Conservation (phyloP, 2,329 filamentous ascomycete genomes). For the Exophiala bonariae region DNA sequence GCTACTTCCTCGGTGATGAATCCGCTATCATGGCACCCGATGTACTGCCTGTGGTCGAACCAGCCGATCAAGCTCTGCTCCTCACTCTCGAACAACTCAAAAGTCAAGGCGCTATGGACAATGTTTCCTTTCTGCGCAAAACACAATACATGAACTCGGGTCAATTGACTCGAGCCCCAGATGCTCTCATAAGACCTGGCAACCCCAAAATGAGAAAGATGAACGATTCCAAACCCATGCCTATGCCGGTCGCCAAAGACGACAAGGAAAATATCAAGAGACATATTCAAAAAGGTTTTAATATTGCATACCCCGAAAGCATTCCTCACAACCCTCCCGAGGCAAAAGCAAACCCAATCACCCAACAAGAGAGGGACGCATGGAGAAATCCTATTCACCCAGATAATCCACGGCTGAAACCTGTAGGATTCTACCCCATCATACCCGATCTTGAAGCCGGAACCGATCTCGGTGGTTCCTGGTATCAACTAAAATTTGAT, state of each 20-base stretch:
- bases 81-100: conserved; percentile 80
- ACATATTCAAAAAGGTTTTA: conserved; percentile 63
- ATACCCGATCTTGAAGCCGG: conserved; percentile 62
- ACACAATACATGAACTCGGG: conserved; percentile 79
- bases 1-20: conserved; percentile 93
- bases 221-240: conserved; percentile 29
- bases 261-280: conserved; percentile 62
- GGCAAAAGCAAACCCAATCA: conserved; percentile 21
- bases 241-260: conserved; percentile 45
- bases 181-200: conserved; percentile 28
- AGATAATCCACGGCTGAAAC: conserved; percentile 55
- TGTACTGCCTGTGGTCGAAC: conserved; percentile 70
- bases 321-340: conserved; percentile 52
- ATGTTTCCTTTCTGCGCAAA: conserved; percentile 86
- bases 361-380: conserved; percentile 53
- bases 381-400: conserved; percentile 63
- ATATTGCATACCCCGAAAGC: conserved; percentile 63
- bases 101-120: conserved; percentile 74
- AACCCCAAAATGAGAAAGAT: conserved; percentile 9
- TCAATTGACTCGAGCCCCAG: conserved; percentile 32
- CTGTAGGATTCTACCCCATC: conserved; percentile 61
- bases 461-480: conserved; percentile 56
- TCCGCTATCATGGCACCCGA: conserved; percentile 81
- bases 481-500: conserved; percentile 62
- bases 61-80: conserved; percentile 80